phyloP scores from a whole-genome alignment of 495 filamentous ascomycete species.

The Evansstolkia leycettana region DNA sequence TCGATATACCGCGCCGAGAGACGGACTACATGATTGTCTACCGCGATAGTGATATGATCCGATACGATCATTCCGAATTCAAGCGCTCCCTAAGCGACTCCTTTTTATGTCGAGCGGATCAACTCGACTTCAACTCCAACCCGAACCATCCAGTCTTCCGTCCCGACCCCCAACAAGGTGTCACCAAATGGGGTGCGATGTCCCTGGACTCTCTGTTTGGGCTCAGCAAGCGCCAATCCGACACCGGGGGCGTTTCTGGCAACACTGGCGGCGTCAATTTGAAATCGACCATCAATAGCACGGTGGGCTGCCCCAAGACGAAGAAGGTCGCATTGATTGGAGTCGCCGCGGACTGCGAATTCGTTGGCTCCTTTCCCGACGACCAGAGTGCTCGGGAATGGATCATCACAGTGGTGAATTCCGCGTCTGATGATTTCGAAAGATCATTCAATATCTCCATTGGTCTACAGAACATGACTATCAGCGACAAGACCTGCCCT shows the following conservation, averaged over 20 bases:
- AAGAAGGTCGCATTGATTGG: slow-evolving; percentile 85
- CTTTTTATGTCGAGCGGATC: slow-evolving; percentile 48
- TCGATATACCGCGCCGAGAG: slow-evolving; percentile 42
- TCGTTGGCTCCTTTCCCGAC: slow-evolving; percentile 55
- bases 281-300: slow-evolving; percentile 65
- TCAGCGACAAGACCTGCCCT: slow-evolving; percentile 58
- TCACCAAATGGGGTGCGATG: slow-evolving; percentile 37
- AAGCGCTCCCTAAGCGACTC: slow-evolving; percentile 32
- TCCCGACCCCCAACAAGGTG: slow-evolving; percentile 23
- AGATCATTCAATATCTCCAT: slow-evolving; percentile 87
- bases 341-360: slow-evolving; percentile 85
- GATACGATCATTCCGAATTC: slow-evolving; percentile 34
- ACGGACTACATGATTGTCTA: slow-evolving; percentile 85
- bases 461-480: slow-evolving; percentile 72
- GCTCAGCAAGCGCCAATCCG: slow-evolving; percentile 36
- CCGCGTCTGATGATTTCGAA: slow-evolving; percentile 79
- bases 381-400: slow-evolving; percentile 49
- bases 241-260: slow-evolving; percentile 44
- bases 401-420: slow-evolving; percentile 74
- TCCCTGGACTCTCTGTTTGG: slow-evolving; percentile 46
- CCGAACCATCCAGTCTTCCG: slow-evolving; percentile 53
- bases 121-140: slow-evolving; percentile 57
- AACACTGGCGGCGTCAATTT: slow-evolving; percentile 81
- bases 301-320: slow-evolving; percentile 71
- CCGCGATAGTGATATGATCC: slow-evolving; percentile 73